Evolutionary conservation across 2,329 filamentous ascomycete genomes (phyloP), one percentile per base, ranked within the genome.

Genomic region (Sordariomycetes sp.): DNA sequence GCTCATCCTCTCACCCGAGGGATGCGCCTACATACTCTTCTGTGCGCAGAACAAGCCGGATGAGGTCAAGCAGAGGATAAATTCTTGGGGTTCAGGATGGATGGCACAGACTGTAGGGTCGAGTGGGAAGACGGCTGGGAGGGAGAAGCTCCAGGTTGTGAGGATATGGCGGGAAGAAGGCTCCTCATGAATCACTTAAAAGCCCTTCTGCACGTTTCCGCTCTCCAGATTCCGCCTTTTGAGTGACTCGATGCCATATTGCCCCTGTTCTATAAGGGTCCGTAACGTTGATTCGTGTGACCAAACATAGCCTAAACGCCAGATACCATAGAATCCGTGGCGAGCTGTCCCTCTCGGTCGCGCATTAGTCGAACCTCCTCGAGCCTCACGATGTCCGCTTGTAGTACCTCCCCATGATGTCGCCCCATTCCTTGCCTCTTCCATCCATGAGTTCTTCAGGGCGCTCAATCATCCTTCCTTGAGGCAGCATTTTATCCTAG

Each of bases 131-230:
- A 77, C 82, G 56, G 90, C 83, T 20, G 92, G 92, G 1, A 94
- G 90, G 88, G 92, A 98, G 64, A 93, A 83, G 62, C 65, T 98
- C 57, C 81, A 87, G 51, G 82, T 98, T 47, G 65, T 96, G 46
- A 75, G 88, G 53, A 83, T 94, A 53, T 94, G 86, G 83, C 74
- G 76, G 48, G 66, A 66, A 14, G 9, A 18, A 36, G 19, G 28
- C 18, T 10, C 15, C 24, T 30, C 15, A 30, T 19, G 28, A 30
- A 6, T 32, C 10, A 21, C 11, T 33, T 8, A 19, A 9, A 25
- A 25, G n/a, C n/a, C n/a, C n/a, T n/a, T n/a, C n/a, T n/a, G n/a
- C n/a, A n/a, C n/a, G n/a, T n/a, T n/a, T n/a, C n/a, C n/a, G n/a
- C n/a, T n/a, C n/a, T n/a, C n/a, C n/a, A n/a, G n/a, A n/a, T n/a